phyloP scores from a whole-genome alignment of 31 red algal species.

The Asparagopsis taxiformis region DNA sequence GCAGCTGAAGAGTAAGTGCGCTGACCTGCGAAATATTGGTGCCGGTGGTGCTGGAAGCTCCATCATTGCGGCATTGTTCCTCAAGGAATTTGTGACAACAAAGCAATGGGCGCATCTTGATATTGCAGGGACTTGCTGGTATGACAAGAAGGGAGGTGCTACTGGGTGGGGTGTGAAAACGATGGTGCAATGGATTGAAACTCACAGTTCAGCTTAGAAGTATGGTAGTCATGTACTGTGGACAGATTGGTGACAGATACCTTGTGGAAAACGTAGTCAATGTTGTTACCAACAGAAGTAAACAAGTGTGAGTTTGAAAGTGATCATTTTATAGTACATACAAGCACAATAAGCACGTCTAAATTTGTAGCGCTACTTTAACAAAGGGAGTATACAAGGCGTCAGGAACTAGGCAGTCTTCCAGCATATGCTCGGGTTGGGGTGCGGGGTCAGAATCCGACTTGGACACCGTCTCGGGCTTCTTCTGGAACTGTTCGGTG shows the following conservation, averaged over 20 bases:
- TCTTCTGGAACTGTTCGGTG: conserved; percentile 2
- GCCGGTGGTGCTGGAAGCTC: conserved; percentile 58
- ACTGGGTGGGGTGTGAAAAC: conserved; percentile 84
- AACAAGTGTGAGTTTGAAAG: not conserved
- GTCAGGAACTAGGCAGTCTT: not conserved
- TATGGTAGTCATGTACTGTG: not conserved
- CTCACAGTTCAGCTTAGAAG: not conserved
- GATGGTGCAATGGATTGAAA: conserved; percentile 73
- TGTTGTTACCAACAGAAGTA: not conserved
- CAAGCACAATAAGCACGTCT: not conserved
- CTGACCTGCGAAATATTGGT: conserved; percentile 87
- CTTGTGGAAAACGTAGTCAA: not conserved
- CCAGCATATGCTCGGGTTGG: not conserved
- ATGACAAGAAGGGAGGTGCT: conserved; percentile 66
- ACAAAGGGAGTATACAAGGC: not conserved
- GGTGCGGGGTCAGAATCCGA: not conserved
- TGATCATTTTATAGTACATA: no score
- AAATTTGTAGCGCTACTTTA: not conserved
- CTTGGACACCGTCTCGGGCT: not conserved
- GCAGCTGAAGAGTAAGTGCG: conserved; percentile 74
- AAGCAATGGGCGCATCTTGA: conserved; percentile 96
- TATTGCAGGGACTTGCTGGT: conserved; percentile 95
- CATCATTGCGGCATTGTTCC: conserved; percentile 90
- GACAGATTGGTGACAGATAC: not conserved
- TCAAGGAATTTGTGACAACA: conserved; percentile 87